phyloP scores from a whole-genome alignment of 169 alveolate genomes.

The Plasmodium cynomolgi region DNA sequence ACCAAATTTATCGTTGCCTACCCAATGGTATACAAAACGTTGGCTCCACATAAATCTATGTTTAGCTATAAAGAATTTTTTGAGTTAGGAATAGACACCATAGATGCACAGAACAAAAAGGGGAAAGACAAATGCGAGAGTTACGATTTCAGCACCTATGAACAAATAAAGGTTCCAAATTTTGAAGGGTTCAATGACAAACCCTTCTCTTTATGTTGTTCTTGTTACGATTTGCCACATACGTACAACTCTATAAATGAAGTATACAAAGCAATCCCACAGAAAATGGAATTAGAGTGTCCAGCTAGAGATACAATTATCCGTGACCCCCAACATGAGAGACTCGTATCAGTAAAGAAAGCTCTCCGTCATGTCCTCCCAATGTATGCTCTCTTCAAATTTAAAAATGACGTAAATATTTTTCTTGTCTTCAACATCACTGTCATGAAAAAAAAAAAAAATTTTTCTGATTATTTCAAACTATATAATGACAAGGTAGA shows the following conservation, averaged over 20 bases:
- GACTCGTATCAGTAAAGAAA: slow-evolving; percentile 37
- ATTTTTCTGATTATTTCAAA: slow-evolving; percentile 9
- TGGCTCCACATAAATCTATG: slow-evolving; percentile 30
- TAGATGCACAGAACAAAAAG: slow-evolving; percentile 22
- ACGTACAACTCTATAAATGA: not conserved
- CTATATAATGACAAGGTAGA: slow-evolving; percentile 11
- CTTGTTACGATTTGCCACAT: slow-evolving; percentile 30
- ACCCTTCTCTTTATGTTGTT: slow-evolving; percentile 33
- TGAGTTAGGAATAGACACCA: slow-evolving; percentile 18
- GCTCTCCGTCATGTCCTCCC: slow-evolving; percentile 30
- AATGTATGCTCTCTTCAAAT: slow-evolving; percentile 36
- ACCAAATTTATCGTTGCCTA: slow-evolving; percentile 41
- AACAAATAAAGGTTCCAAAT: not conserved
- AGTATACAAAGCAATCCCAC: not conserved
- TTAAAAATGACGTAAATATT: slow-evolving; percentile 8
- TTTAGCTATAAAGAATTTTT: slow-evolving; percentile 16
- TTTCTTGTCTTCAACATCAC: slow-evolving; percentile 19
- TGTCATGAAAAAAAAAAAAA: slow-evolving; percentile 29
- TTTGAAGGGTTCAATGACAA: slow-evolving; percentile 50
- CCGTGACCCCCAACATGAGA: not conserved
- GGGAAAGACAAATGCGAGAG: slow-evolving; percentile 28
- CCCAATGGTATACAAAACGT: slow-evolving; percentile 20
- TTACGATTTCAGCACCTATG: not conserved
- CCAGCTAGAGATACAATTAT: not conserved
- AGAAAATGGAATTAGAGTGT: not conserved